Evolutionary conservation across 1,284 basidiomycete species (phyloP).

Genomic region (Porogramme epimiltina): DNA sequence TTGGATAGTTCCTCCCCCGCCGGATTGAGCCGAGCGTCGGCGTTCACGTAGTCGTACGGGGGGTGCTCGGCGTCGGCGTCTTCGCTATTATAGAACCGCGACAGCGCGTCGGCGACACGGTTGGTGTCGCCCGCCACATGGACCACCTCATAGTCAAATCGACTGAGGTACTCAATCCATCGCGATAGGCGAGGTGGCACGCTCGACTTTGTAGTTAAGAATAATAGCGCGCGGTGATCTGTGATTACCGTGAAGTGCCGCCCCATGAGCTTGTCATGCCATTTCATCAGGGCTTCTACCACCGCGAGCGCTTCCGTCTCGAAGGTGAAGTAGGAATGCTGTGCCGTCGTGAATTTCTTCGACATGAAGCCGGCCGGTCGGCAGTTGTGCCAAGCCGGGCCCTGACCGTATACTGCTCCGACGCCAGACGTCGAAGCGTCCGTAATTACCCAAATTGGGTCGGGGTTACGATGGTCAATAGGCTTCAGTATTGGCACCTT

Average conservation of each 20-base stretch:
- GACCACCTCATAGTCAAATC: conserved; percentile 34
- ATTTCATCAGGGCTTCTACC: conserved; percentile 37
- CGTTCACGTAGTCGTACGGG: conserved; percentile 30
- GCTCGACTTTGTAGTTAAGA: conserved; percentile 20
- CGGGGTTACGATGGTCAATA: conserved; percentile 22
- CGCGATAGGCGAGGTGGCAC: conserved; percentile 3
- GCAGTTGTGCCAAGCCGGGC: conserved; percentile 34
- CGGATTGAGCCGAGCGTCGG: conserved; percentile 28
- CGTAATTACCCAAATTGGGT: conserved; percentile 29
- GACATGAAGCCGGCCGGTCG: conserved; percentile 41
- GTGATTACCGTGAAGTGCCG: conserved; percentile 34
- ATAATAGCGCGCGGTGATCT: conserved; percentile 39
- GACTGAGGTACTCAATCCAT: conserved; percentile 38
- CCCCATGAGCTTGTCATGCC: conserved; percentile 37
- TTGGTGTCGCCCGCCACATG: conserved; percentile 36
- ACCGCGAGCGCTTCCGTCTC: conserved; percentile 38
- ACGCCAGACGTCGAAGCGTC: conserved; percentile 40
- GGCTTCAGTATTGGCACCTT: conserved; percentile 34
- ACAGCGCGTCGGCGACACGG: conserved; percentile 36
- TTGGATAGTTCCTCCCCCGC: conserved; percentile 22
- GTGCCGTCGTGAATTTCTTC: conserved; percentile 38
- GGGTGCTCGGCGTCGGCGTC: conserved; percentile 17
- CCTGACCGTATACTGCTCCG: conserved; percentile 41
- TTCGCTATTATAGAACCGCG: conserved; percentile 34
- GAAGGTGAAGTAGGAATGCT: conserved; percentile 37